phyloP scores from a whole-genome alignment of 805 yeast genomes.

The Cyberlindnera japonica region DNA sequence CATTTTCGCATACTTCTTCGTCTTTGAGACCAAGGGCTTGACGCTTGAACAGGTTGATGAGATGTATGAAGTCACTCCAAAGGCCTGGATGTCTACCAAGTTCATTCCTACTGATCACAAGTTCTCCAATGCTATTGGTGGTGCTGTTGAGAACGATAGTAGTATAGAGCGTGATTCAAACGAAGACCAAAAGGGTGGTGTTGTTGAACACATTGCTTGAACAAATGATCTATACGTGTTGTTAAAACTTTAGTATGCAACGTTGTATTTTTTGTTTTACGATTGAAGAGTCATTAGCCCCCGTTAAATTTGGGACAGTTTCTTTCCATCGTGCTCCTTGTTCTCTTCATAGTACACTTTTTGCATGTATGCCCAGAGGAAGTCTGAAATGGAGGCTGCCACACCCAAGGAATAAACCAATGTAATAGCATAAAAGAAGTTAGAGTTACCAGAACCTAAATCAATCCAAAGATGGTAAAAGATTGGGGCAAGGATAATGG shows the following conservation, averaged over 20 bases:
- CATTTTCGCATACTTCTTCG: constrained; percentile 52
- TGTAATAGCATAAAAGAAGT: constrained; percentile 93
- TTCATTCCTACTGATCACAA: constrained; percentile 33
- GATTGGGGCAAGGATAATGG: constrained; percentile 73
- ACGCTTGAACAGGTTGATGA: constrained; percentile 65
- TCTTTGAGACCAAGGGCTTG: constrained; percentile 65
- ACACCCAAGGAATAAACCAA: constrained; percentile 73
- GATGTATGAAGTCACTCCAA: constrained; percentile 39
- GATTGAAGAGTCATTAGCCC: not conserved
- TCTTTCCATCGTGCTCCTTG: constrained; percentile 4
- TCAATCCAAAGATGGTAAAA: constrained; percentile 94
- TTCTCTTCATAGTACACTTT: constrained; percentile 17
- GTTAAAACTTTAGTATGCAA: not conserved
- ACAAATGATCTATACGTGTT: too few relatives aligned
- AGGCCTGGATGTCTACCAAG: constrained; percentile 32
- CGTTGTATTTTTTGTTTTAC: not conserved
- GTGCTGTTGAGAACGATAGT: not conserved
- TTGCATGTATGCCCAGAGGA: constrained; percentile 60
- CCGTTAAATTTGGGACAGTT: constrained; percentile 9
- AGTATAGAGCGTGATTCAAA: not conserved
- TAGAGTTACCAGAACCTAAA: constrained; percentile 91
- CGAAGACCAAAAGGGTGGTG: not conserved
- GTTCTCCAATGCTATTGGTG: constrained; percentile 20
- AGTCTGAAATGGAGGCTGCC: constrained; percentile 65
- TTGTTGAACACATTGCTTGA: constrained; percentile 1